Conservation (phyloP, 371 early-diverging fungal genomes). For the Batkoa obscura region DNA sequence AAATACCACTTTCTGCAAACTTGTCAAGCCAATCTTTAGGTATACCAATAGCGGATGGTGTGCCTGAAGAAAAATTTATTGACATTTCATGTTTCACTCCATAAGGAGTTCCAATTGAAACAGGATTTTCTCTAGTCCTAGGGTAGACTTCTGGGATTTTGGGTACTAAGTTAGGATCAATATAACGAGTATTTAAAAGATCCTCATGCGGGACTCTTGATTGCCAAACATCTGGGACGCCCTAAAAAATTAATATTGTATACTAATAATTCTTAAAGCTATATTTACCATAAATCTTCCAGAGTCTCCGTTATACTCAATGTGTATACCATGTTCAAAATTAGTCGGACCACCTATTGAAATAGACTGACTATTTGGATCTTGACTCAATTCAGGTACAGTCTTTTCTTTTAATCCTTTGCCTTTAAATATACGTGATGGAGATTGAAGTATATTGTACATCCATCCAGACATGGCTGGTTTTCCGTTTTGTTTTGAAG, state of each 20-base stretch:
- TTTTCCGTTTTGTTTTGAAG: no score
- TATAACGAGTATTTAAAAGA: constrained; percentile 34
- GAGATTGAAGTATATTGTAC: no score
- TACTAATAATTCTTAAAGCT: background rate
- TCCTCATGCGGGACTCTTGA: constrained; percentile 37
- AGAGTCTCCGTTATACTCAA: constrained; percentile 32
- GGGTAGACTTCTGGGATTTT: constrained; percentile 8
- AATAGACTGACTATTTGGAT: background rate
- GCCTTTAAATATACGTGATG: no score
- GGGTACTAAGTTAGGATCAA: constrained; percentile 40
- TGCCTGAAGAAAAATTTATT: constrained; percentile 17
- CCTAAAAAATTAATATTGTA: constrained; percentile 12
- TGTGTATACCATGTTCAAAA: constrained; percentile 45
- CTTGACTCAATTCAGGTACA: no score
- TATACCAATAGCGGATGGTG: constrained; percentile 12
- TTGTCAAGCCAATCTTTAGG: constrained; percentile 34
- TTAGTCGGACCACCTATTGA: constrained; percentile 35
- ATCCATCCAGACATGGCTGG: no score
- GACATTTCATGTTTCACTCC: constrained; percentile 38
- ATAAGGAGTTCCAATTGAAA: constrained; percentile 31
- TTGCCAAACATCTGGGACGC: constrained; percentile 45
- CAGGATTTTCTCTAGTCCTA: background rate
- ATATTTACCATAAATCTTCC: constrained; percentile 33
- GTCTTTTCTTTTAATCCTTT: no score
- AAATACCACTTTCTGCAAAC: constrained; percentile 25